A percentile compares a stretch with the other conserved stretches of the same genome.
Evolutionary conservation across 768 basidiomycete species (phyloP).

Genomic region (Hygrocybe punicea): DNA sequence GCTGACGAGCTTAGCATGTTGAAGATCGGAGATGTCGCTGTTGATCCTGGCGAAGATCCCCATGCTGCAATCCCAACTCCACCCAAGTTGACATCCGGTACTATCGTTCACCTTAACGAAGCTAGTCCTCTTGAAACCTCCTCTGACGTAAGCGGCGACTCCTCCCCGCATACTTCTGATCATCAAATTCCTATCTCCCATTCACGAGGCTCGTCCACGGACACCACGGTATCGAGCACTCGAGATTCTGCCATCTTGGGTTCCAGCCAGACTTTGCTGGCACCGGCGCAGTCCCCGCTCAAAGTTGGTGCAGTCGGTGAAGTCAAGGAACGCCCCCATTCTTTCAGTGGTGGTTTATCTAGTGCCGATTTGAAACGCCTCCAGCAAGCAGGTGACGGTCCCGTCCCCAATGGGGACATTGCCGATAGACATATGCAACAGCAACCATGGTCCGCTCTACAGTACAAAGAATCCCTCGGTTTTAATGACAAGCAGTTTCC

Average conservation of each 20-base stretch:
- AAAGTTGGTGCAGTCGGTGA: slow-evolving; percentile 53
- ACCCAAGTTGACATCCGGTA: slow-evolving; percentile 53
- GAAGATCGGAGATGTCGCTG: slow-evolving; percentile 55
- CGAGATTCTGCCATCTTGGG: slow-evolving; percentile 53
- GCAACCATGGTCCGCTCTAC: slow-evolving; percentile 50
- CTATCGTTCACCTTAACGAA: slow-evolving; percentile 57
- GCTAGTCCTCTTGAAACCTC: slow-evolving; percentile 70
- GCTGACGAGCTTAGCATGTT: slow-evolving; percentile 70
- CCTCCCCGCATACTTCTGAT: slow-evolving; percentile 67
- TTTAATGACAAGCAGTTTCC: slow-evolving; percentile 42
- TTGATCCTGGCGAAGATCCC: slow-evolving; percentile 50
- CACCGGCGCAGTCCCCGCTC: slow-evolving; percentile 47
- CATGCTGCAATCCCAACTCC: slow-evolving; percentile 59
- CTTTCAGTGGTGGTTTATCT: slow-evolving; percentile 76
- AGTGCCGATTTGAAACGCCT: slow-evolving; percentile 70
- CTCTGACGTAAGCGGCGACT: slow-evolving; percentile 67
- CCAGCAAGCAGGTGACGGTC: slow-evolving; percentile 59
- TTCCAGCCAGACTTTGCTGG: slow-evolving; percentile 56
- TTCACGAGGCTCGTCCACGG: slow-evolving; percentile 81
- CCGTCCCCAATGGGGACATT: slow-evolving; percentile 24
- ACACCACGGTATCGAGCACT: slow-evolving; percentile 60
- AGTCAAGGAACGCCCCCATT: slow-evolving; percentile 74
- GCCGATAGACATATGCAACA: slow-evolving; percentile 37
- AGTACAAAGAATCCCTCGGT: slow-evolving; percentile 45
- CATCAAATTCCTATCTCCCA: slow-evolving; percentile 66